Conservation (phyloP, 129 eudicot genomes). For the Apium graveolens region DNA sequence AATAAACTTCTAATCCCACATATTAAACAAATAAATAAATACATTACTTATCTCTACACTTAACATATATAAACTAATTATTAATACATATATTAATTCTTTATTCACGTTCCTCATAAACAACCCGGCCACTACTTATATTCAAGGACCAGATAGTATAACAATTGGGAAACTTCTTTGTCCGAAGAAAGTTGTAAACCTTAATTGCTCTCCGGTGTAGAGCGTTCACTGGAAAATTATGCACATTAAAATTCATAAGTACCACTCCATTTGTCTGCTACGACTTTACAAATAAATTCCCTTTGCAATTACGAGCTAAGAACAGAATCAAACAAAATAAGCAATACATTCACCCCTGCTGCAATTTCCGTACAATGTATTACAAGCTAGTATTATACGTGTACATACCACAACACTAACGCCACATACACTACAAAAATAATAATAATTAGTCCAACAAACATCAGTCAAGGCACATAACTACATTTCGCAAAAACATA, state of each 20-base stretch:
- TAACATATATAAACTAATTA: too few relatives aligned
- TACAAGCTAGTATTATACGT: neutral
- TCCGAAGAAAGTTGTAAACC: neutral
- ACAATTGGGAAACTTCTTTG: neutral
- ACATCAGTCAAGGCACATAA: too few relatives aligned
- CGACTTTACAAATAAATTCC: neutral
- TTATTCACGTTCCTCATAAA: too few relatives aligned
- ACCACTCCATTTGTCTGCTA: neutral
- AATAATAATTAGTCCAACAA: neutral
- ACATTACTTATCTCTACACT: too few relatives aligned
- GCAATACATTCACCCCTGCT: neutral
- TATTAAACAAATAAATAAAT: too few relatives aligned
- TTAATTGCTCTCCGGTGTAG: neutral
- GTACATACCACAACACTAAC: neutral
- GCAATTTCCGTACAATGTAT: neutral
- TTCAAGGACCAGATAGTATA: neutral
- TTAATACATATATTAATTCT: too few relatives aligned
- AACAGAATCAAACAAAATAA: neutral
- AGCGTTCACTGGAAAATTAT: neutral
- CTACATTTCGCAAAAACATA: too few relatives aligned
- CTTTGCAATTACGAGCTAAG: neutral
- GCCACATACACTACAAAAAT: neutral
- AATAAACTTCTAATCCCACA: too few relatives aligned
- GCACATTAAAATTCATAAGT: neutral
- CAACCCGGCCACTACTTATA: neutral